phyloP scores from a whole-genome alignment of 441 rosid species.

The Erodium chrysanthum region DNA sequence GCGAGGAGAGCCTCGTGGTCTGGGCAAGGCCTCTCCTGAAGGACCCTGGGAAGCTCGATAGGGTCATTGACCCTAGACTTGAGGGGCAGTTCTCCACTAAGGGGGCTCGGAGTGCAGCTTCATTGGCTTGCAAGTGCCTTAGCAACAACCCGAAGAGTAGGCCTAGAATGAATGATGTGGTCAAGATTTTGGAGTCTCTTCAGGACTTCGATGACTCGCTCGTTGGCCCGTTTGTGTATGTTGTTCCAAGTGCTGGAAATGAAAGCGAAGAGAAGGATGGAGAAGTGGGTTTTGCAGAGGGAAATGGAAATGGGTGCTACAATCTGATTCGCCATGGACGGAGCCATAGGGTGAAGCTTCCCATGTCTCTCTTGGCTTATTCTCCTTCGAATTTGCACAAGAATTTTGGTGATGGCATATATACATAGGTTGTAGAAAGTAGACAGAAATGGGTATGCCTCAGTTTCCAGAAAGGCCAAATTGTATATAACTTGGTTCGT shows the following conservation, averaged over 20 bases:
- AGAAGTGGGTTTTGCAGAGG: not conserved
- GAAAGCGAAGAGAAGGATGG: not conserved
- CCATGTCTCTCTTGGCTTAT: not conserved
- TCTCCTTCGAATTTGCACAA: not conserved
- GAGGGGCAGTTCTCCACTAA: conserved; percentile 60
- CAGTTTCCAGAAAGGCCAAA: not conserved
- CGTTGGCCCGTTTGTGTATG: conserved; percentile 41
- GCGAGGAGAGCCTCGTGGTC: conserved; percentile 51
- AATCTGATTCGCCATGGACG: not conserved
- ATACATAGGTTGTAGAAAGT: not conserved
- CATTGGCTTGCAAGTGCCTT: conserved; percentile 52
- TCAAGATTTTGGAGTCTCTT: conserved; percentile 37
- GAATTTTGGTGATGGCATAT: not conserved
- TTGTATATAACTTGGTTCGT: not conserved
- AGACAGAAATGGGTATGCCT: not conserved
- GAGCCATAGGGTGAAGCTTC: not conserved
- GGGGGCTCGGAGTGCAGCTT: conserved; percentile 49
- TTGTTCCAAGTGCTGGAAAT: conserved; percentile 25
- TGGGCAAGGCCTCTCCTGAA: conserved; percentile 57
- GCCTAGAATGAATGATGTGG: conserved; percentile 42
- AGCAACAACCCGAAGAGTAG: conserved; percentile 52
- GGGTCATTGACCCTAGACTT: conserved; percentile 55
- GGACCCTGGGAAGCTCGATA: conserved; percentile 35
- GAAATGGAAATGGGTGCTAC: not conserved
- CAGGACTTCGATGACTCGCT: conserved; percentile 38